Evolutionary conservation across 1,284 basidiomycete species (phyloP), one percentile per base, ranked within the genome.

Genomic region (Kalmanozyma brasiliensis): DNA sequence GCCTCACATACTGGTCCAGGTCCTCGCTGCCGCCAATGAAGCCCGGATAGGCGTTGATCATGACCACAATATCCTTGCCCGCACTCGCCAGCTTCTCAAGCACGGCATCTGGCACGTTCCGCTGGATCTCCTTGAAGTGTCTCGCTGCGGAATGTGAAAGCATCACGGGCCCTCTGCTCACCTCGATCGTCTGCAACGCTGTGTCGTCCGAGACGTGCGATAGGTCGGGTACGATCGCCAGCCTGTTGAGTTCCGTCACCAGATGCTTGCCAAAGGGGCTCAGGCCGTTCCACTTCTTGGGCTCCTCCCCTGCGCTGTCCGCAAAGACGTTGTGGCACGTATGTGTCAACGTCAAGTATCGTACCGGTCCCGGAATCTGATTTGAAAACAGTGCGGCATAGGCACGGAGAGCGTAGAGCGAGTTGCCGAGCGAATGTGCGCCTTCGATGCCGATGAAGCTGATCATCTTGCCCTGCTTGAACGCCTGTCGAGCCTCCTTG

Each of bases 391-490:
- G 36, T 3, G 42, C 37, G 2, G 56, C 33, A 17, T 53, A 65
- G 4, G 56, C 58, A 9, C 49, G 46, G 3, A 58, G 20, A 0
- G 58, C 59, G 22, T 45, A 70, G 7, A 71, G 51, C 16, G 68
- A 61, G 59, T 66, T 71, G 38, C 63, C 68, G 37, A 71, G 52
- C 37, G 68, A 71, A 26, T 71, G 68, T n/a, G 35, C 68, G 24
- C 68, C 68, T 56, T 71, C 68, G 19, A 71, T 65, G 14, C 68
- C 68, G 49, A 71, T 58, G 16, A 66, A 71, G 38, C 58, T 56
- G 49, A 78, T 70, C 49, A 78, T 53, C 59, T 70, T 69, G 24
- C 76, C 75, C 20, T 52, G 23, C 22, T 53, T 58, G 60, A 78
- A 78, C 1, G 65, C 57, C 10, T 62, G 49, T 32, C 73, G 58